Conservation (phyloP, 495 filamentous ascomycete genomes). For the Aeminium ludgeri region DNA sequence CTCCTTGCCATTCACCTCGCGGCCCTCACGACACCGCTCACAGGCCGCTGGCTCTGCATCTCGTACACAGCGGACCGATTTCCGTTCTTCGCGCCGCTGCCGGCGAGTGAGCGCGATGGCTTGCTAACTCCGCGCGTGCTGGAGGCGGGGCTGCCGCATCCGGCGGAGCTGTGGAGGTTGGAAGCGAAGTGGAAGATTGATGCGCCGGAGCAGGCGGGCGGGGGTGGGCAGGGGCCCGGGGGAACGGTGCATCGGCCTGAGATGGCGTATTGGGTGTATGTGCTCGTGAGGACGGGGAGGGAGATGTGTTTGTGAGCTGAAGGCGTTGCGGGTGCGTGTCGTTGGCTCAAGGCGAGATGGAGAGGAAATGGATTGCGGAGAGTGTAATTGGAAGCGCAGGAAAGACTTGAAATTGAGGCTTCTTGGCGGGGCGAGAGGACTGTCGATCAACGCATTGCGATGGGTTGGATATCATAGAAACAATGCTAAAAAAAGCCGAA, state of each 20-base stretch:
- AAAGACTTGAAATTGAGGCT: no score
- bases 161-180: neutral
- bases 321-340: no score
- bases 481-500: neutral
- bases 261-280: slow-evolving; percentile 1
- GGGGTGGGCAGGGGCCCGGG: neutral
- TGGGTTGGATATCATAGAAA: neutral
- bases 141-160: slow-evolving; percentile 1
- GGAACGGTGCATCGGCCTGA: neutral
- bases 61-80: slow-evolving; percentile 3
- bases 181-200: slow-evolving; percentile 1
- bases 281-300: neutral
- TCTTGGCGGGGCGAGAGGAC: no score
- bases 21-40: neutral
- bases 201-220: neutral
- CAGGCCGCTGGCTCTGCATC: neutral
- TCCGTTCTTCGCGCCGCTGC: slow-evolving; percentile 1
- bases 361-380: no score
- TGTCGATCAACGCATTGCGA: no score
- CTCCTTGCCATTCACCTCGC: neutral
- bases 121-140: neutral
- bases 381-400: no score
- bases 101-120: neutral
- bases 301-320: no score
- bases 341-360: no score